Conservation (phyloP, 495 filamentous ascomycete genomes). For the Annulohypoxylon maeteangense region DNA sequence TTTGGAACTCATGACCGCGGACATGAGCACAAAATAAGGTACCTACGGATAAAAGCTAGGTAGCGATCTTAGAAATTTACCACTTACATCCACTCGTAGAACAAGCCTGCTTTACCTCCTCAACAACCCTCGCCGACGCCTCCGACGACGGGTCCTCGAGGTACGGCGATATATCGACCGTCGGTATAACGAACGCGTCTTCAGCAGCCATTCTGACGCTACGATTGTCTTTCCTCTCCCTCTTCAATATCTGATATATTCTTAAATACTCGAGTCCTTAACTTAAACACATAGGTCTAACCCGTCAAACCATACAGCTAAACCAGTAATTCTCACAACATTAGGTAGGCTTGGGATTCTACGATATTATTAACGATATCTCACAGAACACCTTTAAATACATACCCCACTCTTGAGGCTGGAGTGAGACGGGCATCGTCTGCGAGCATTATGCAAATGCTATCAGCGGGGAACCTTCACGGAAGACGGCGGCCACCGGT, state of each 20-base stretch:
- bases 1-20: background rate
- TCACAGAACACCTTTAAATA: background rate
- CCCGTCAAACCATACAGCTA: background rate
- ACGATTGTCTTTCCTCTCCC: background rate
- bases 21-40: background rate
- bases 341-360: too few species aligned
- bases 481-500: slow-evolving; percentile 32
- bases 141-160: slow-evolving; percentile 45
- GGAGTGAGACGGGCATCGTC: background rate
- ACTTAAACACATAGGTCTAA: background rate
- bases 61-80: background rate
- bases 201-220: slow-evolving; percentile 9
- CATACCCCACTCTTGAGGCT: background rate
- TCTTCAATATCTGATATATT: background rate
- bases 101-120: slow-evolving; percentile 59
- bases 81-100: slow-evolving; percentile 58
- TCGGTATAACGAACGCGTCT: slow-evolving; percentile 42
- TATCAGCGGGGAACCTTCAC: slow-evolving; percentile 21
- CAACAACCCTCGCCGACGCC: slow-evolving; percentile 32
- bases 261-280: background rate
- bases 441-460: slow-evolving; percentile 1
- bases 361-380: background rate
- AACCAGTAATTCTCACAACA: too few species aligned
- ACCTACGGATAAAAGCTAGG: background rate
- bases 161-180: slow-evolving; percentile 48